These are phyloP conservation scores for Clavispora fructus DNA, from an alignment of 805 yeast species.

Conservation along the genomic window DNA sequence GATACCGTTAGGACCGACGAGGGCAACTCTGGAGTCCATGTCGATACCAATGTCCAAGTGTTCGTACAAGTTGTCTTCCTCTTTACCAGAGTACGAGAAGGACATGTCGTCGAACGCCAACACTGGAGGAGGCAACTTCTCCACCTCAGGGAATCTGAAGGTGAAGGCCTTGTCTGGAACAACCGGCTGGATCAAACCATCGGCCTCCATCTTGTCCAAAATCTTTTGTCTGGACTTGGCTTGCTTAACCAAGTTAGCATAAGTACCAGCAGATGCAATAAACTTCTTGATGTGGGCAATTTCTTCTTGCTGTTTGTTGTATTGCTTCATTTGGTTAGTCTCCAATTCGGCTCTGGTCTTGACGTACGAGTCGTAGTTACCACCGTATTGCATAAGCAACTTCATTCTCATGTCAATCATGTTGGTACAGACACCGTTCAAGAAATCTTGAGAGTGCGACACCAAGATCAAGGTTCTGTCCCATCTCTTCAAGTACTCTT, in stretches of 20 bases:
- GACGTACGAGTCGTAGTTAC: constrained; percentile 95
- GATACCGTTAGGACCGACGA: constrained; percentile 98
- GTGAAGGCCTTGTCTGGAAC: constrained; percentile 89
- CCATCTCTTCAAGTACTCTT: constrained; percentile 91
- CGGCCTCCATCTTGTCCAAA: constrained; percentile 99
- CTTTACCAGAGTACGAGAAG: constrained; percentile 79
- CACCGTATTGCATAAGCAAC: constrained; percentile 76
- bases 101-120: constrained; percentile 93
- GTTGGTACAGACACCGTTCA: constrained; percentile 96
- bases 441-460: constrained; percentile 98
- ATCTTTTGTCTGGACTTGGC: constrained; percentile 99
- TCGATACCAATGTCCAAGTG: constrained; percentile 95
- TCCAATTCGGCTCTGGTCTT: constrained; percentile 93
- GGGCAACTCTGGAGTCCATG: constrained; percentile 97
- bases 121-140: constrained; percentile 98
- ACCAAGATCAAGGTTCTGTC: constrained; percentile 91
- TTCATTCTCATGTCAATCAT: constrained; percentile 96
- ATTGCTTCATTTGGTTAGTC: constrained; percentile 97
- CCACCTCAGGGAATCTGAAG: constrained; percentile 91
- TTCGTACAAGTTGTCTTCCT: constrained; percentile 85
- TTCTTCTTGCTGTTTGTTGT: constrained; percentile 97
- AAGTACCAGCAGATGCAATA: constrained; percentile 99
- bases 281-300: constrained; percentile 96
- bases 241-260: constrained; percentile 96
- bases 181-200: constrained; percentile 91